phyloP scores from a whole-genome alignment of 768 basidiomycete species.

The Imleria badia region DNA sequence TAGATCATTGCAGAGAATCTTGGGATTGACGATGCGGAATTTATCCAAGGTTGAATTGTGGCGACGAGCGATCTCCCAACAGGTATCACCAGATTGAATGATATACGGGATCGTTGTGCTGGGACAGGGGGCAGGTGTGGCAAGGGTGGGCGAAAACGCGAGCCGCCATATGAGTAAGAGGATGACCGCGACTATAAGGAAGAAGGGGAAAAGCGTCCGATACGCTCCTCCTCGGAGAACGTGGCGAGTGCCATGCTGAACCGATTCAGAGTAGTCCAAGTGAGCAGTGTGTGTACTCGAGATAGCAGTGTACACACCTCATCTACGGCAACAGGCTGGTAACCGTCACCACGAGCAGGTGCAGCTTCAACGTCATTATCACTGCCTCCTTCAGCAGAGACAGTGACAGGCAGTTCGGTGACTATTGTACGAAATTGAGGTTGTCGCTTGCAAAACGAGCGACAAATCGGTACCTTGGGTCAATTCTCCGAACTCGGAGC shows the following conservation, averaged over 20 bases:
- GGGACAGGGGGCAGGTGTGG: constrained; percentile 28
- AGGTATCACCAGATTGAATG: constrained; percentile 59
- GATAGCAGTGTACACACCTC: constrained; percentile 35
- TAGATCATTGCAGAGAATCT: constrained; percentile 55
- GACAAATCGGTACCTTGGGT: constrained; percentile 35
- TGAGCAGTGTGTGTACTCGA: not conserved
- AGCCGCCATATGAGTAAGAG: constrained; percentile 67
- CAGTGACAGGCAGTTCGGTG: constrained; percentile 29
- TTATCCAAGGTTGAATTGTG: constrained; percentile 52
- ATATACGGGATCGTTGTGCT: constrained; percentile 44
- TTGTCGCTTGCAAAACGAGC: not conserved
- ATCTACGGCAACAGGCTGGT: constrained; percentile 53
- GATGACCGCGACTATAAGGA: constrained; percentile 63
- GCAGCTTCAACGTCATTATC: constrained; percentile 56
- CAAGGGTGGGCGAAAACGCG: constrained; percentile 38
- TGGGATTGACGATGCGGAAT: constrained; percentile 51
- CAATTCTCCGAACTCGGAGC: constrained; percentile 59
- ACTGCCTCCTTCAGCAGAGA: constrained; percentile 30
- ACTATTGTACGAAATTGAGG: constrained; percentile 20
- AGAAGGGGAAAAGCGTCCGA: constrained; percentile 67
- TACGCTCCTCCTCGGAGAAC: constrained; percentile 46
- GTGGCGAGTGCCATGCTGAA: constrained; percentile 33
- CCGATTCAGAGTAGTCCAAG: constrained; percentile 15
- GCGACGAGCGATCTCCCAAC: constrained; percentile 58
- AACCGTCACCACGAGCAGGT: constrained; percentile 53